A percentile compares a stretch with the other conserved stretches of the same genome.
Conservation (phyloP, 2,329 filamentous ascomycete genomes). For the Colletotrichum simmondsii region DNA sequence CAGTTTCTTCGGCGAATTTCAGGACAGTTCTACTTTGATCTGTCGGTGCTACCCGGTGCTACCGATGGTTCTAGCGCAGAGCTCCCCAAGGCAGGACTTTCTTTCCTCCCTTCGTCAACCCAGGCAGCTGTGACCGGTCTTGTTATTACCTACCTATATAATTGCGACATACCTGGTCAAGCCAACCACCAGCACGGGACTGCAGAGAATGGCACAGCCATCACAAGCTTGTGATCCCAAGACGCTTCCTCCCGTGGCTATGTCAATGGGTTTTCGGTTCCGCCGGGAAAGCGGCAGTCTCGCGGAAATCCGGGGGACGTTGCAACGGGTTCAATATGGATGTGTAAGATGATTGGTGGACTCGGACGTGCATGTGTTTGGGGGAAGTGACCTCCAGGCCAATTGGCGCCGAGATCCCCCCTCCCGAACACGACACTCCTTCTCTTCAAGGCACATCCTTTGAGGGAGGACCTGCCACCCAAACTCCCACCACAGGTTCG, state of each 20-base stretch:
- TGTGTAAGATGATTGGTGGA: conserved; percentile 32
- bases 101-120: too few relatives aligned
- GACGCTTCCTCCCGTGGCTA: not conserved
- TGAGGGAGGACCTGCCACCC: not conserved
- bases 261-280: not conserved
- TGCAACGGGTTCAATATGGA: not conserved
- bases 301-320: not conserved
- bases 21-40: too few relatives aligned
- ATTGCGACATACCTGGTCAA: not conserved
- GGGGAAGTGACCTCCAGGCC: not conserved
- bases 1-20: too few relatives aligned
- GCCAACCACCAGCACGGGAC: not conserved
- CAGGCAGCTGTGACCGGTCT: too few relatives aligned
- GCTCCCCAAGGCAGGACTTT: too few relatives aligned
- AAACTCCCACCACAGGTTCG: not conserved
- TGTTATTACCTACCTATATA: too few relatives aligned
- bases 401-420: conserved; percentile 4
- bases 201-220: not conserved
- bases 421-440: not conserved
- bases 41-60: too few relatives aligned
- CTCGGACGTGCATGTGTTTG: not conserved
- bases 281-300: not conserved
- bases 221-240: not conserved
- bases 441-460: not conserved
- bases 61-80: too few relatives aligned